A percentile compares a stretch with the other conserved stretches of the same genome.
Evolutionary conservation across 306 rosid genomes (phyloP).

Genomic region (Medicago ruthenica): DNA sequence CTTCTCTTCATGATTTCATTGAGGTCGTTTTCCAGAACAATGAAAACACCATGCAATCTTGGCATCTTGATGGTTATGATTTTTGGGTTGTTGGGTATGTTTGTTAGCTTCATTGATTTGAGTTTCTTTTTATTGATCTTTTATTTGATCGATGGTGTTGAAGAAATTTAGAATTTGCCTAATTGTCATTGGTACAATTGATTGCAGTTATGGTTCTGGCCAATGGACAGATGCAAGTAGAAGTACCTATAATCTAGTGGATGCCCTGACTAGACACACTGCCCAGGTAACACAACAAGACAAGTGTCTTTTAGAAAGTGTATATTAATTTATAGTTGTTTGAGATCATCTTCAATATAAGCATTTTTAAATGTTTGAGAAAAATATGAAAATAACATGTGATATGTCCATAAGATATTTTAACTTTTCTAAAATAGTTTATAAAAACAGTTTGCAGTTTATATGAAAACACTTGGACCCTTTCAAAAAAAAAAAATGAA

Average conservation of each 20-base stretch:
- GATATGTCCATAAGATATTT: too few species aligned
- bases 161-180: conserved; percentile 21
- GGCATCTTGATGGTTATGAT: conserved; percentile 97
- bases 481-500: too few species aligned
- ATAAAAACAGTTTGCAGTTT: too few species aligned
- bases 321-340: too few species aligned
- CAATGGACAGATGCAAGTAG: conserved; percentile 72
- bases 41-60: conserved; percentile 76
- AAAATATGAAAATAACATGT: too few species aligned
- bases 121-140: conserved; percentile 19
- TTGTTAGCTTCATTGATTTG: conserved; percentile 7
- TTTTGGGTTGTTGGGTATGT: conserved; percentile 96
- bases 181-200: conserved; percentile 30
- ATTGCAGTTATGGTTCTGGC: conserved; percentile 74
- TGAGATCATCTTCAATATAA: too few species aligned
- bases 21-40: conserved; percentile 90
- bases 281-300: conserved; percentile 65
- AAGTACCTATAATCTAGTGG: conserved; percentile 73
- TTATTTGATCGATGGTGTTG: not conserved
- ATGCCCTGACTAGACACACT: conserved; percentile 91
- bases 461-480: too few species aligned
- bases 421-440: too few species aligned
- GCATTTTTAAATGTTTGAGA: too few species aligned
- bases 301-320: not conserved
- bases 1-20: conserved; percentile 77